Evolutionary conservation across 2,329 filamentous ascomycete species (phyloP).

Genomic region (Trichothecium sympodiale): DNA sequence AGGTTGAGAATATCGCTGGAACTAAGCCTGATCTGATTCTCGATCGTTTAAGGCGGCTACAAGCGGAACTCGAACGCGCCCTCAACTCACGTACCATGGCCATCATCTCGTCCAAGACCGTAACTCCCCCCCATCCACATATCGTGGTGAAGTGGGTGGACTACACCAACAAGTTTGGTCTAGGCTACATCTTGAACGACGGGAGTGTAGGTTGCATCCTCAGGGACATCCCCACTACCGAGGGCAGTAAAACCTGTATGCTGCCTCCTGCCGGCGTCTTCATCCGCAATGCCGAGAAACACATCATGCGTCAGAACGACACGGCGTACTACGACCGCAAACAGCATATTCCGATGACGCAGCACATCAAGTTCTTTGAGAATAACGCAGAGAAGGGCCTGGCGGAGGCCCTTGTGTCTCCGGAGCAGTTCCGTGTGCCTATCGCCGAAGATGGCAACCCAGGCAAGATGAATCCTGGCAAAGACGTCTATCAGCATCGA

Average conservation of each 20-base stretch:
- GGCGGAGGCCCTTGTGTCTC: slow-evolving; percentile 50
- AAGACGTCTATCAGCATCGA: slow-evolving; percentile 52
- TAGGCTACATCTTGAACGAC: slow-evolving; percentile 75
- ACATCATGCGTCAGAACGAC: slow-evolving; percentile 53
- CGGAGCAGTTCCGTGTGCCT: slow-evolving; percentile 47
- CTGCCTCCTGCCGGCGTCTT: slow-evolving; percentile 62
- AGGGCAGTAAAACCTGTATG: slow-evolving; percentile 36
- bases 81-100: slow-evolving; percentile 54
- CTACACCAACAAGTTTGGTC: slow-evolving; percentile 77
- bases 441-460: slow-evolving; percentile 46
- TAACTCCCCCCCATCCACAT: slow-evolving; percentile 45
- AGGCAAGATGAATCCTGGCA: slow-evolving; percentile 51
- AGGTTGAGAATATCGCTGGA: slow-evolving; percentile 35
- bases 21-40: slow-evolving; percentile 49
- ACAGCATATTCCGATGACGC: slow-evolving; percentile 53
- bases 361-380: slow-evolving; percentile 60
- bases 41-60: slow-evolving; percentile 42
- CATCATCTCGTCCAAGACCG: slow-evolving; percentile 42
- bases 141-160: slow-evolving; percentile 76
- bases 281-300: slow-evolving; percentile 59
- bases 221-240: slow-evolving; percentile 41
- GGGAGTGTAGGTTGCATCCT: slow-evolving; percentile 67
- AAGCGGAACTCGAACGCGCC: slow-evolving; percentile 49
- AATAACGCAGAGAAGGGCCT: slow-evolving; percentile 56
- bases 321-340: slow-evolving; percentile 42